A percentile compares a stretch with the other conserved stretches of the same genome.
Evolutionary conservation across 169 alveolate genomes (phyloP).

Genomic region (Plasmodium vivax): DNA sequence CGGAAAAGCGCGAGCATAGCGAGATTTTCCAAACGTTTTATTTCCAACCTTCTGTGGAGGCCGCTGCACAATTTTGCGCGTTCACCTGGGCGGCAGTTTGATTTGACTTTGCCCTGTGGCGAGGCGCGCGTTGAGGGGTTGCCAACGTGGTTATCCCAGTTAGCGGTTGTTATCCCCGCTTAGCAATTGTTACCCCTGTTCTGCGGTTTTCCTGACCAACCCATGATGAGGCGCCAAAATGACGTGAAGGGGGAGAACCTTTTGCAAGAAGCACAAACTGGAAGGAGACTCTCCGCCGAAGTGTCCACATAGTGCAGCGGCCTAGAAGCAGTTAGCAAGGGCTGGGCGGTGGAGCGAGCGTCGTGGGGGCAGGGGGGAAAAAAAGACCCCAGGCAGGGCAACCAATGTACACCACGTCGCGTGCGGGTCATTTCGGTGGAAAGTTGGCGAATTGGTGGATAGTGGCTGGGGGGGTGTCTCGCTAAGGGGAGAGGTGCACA

Average conservation of each 20-base stretch:
- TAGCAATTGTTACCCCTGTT: neutral
- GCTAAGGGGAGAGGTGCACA: neutral
- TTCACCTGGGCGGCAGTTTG: neutral
- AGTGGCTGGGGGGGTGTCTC: neutral
- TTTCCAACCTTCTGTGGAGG: neutral
- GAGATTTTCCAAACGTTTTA: neutral
- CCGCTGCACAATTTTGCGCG: neutral
- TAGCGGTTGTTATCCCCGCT: neutral
- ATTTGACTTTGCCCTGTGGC: neutral
- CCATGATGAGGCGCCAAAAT: neutral
- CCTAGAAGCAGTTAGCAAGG: neutral
- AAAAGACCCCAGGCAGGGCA: neutral
- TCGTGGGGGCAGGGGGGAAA: neutral
- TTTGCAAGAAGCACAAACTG: neutral
- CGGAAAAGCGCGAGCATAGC: neutral
- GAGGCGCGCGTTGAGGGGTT: neutral
- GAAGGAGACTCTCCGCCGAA: neutral
- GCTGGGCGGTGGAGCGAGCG: neutral
- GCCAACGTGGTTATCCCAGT: neutral
- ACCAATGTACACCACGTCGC: neutral
- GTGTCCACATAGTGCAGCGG: neutral
- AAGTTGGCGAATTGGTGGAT: neutral
- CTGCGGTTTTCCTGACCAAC: neutral
- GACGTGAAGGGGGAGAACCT: neutral
- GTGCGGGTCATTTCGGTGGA: neutral